Base-by-base conservation (phyloP, 176 grass and related monocot species). In the Carex littledalei region DNA sequence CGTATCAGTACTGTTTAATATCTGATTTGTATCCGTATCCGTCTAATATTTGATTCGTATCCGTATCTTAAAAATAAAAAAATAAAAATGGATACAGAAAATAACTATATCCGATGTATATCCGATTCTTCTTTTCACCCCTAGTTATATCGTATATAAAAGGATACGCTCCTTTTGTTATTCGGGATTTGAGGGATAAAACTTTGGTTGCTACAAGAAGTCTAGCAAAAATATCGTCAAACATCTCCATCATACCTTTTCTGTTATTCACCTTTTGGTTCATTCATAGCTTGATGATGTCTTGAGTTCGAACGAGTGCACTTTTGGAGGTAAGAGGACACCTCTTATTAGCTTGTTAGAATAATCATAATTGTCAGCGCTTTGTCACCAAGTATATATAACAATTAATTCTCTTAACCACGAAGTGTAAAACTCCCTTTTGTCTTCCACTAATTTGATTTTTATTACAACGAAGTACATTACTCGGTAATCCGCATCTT, bases 191-290 rank as follows among this genome's bases (percentile, higher is more conserved):
- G 73, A 32, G 73, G 73, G 16, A 24, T 29, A 53, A 16, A 55
- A 29, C 35, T 71, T 78, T 4, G 12, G 52, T 77, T 77, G 21
- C 20, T 55, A 26, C 29, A 54, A 55, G 9, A 73, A 54, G 45
- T 53, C 17, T n/a, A 10, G 18, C 68, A 49, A 26, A 29, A 14
- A 54, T 29, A 78, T 56, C 6, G 14, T 78, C 74, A 56, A 78
- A 56, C 50, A 78, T 78, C 74, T 78, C 74, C 11, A 78, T 78
- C 74, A 18, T 3, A 56, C 14, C 47, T 78, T 78, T 78, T 78
- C 74, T 78, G 74, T 13, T 8, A 56, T 32, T 78, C 74, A 78
- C 50, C 54, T 78, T 53, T 56, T 31, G 50, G 1, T 78, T 78
- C 74, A 55, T 56, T 71, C 47, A 56, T 24, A 55, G 49, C 47